Base-by-base conservation (phyloP, 1,284 basidiomycete genomes). In the Trichosporon faecale region DNA sequence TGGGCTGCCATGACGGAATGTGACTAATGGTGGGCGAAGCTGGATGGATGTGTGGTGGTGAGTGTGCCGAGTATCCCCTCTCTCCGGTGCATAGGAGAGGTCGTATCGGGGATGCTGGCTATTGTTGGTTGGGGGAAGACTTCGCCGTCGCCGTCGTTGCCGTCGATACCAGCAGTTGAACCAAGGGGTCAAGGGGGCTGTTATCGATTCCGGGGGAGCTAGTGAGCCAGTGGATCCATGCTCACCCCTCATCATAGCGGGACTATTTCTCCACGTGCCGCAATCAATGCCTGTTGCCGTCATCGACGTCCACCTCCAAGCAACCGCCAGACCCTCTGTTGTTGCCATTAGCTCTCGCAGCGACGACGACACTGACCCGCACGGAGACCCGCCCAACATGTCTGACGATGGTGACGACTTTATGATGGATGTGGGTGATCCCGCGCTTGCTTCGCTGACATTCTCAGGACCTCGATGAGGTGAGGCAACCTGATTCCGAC, bases 401-500 rank as follows among this genome's bases (percentile, higher is more conserved):
- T 84, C 82, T 5, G 83, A 84, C 77, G 83, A 61, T 61, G 57
- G 57, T n/a, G 57, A 85, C 69, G 84, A 84, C 70, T 85, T 84
- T 66, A 82, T 83, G 81, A 85, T 85, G 84, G 83, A 83, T 66
- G 82, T 83, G 64, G 65, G 80, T 77, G 16, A 14, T 23, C 66
- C 21, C 23, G 23, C 37, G 27, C 8, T 18, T 29, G 14, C 16
- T 29, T 18, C 16, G 72, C 76, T 78, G 71, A 77, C 67, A 4
- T 9, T 21, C n/a, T n/a, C 72, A 84, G 83, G 83, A 83, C 68
- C 80, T 83, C 64, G 84, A 85, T 33, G 83, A 84, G 81, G 82
- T 82, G 40, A 71, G 76, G 52, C 12, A 3, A 5, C 44, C n/a
- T 11, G 11, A 21, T 52, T 6, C 18, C 3, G 57, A 31, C 57